Percentiles rank a stretch among this genome's conserved stretches.
Conservation (phyloP, 2,329 filamentous ascomycete species). For the Epichloe sp. region DNA sequence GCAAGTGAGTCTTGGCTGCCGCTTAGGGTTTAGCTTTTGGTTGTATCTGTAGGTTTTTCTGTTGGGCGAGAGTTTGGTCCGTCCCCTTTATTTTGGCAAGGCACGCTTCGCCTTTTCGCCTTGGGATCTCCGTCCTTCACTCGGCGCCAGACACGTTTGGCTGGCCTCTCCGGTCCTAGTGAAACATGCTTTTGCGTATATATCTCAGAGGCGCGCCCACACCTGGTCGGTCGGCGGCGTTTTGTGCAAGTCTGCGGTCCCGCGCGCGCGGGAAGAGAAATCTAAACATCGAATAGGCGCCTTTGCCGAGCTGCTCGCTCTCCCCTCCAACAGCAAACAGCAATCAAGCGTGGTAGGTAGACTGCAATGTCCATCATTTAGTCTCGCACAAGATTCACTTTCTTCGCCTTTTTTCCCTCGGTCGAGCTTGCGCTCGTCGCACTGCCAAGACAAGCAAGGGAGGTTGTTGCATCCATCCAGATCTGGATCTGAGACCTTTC, state of each 20-base stretch:
- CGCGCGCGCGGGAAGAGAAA: neutral
- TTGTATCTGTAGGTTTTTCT: neutral
- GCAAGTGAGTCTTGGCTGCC: constrained; percentile 9
- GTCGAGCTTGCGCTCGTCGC: neutral
- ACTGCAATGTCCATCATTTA: neutral
- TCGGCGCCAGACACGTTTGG: no score
- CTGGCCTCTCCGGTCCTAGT: no score
- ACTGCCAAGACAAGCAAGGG: neutral
- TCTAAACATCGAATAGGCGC: neutral
- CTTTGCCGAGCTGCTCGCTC: neutral
- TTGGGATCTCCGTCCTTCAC: no score
- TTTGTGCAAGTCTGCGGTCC: neutral
- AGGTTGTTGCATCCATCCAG: neutral
- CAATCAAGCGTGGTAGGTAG: neutral
- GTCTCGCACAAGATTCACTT: neutral
- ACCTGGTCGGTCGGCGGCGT: neutral
- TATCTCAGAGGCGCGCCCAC: no score
- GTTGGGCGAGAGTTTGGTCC: neutral
- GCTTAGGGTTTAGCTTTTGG: constrained; percentile 7
- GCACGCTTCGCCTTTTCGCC: no score
- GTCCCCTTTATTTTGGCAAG: no score
- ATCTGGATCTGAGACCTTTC: constrained; percentile 1
- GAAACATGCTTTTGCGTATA: no score
- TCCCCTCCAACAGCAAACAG: neutral
- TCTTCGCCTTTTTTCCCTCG: neutral